Evolutionary conservation across 2,329 filamentous ascomycete genomes (phyloP).

Genomic region (Coccinonectria pachysandricola): DNA sequence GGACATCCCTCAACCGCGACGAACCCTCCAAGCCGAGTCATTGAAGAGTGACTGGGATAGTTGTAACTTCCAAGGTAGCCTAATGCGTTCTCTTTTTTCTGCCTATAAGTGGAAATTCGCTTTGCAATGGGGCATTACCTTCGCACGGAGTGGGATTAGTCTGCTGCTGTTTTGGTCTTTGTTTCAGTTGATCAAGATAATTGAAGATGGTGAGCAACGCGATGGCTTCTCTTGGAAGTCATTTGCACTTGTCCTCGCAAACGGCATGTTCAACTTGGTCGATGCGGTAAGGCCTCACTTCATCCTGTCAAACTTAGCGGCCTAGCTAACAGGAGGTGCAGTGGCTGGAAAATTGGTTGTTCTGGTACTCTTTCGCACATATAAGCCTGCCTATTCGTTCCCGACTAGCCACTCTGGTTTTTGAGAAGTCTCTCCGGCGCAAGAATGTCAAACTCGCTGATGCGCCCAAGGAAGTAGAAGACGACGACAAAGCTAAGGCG

Average conservation of each 20-base stretch:
- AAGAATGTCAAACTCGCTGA: conserved; percentile 64
- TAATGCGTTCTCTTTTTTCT: conserved; percentile 51
- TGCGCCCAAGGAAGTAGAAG: conserved; percentile 31
- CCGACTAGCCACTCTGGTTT: conserved; percentile 62
- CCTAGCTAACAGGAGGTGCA: conserved; percentile 10
- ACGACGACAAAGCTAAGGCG: conserved; percentile 2
- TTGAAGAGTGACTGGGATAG: conserved; percentile 39
- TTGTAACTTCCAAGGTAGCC: conserved; percentile 34
- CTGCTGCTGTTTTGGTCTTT: conserved; percentile 63
- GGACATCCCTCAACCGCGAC: conserved; percentile 53
- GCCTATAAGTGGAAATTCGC: conserved; percentile 46
- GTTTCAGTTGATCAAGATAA: conserved; percentile 50
- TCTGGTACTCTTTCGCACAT: conserved; percentile 55
- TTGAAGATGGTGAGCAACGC: conserved; percentile 45
- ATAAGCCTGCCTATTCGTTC: conserved; percentile 57
- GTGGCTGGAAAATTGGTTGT: conserved; percentile 55
- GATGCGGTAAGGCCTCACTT: conserved; percentile 27
- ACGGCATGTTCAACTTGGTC: conserved; percentile 50
- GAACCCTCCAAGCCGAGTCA: conserved; percentile 40
- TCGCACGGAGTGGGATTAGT: conserved; percentile 45
- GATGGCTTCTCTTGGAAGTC: conserved; percentile 39
- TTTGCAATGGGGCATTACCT: conserved; percentile 48
- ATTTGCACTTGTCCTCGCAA: conserved; percentile 58
- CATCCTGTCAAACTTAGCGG: background rate
- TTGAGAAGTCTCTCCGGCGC: conserved; percentile 64